Base-by-base conservation (phyloP, 176 grass and related monocot genomes). In the Microstegium vimineum region DNA sequence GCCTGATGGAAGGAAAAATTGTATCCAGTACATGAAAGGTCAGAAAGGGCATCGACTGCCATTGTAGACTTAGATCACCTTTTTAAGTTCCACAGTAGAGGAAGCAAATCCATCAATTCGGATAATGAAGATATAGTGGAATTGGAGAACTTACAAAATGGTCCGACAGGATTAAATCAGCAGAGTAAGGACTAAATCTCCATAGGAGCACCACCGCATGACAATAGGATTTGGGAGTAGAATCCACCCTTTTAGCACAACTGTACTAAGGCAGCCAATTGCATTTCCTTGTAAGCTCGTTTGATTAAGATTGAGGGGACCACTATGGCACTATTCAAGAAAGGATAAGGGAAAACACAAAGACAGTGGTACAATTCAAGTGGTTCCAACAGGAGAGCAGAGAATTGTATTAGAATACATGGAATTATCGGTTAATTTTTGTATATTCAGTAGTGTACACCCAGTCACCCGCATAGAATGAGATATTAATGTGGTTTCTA, bases 161-260 rank as follows among this genome's bases (percentile, higher is more conserved):
- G 37, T 15, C 15, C 8, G 1, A 62, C 20, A 43, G 54, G 22
- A 54, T 62, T 43, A 74, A 66, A 69, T 59, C 5, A 26, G 12
- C 16, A 31, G 16, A 30, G 42, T 23, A 54, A 73, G 68, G 42
- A 63, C 62, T 66, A 65, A 38, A 40, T 40, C 16, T 74, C 31
- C 18, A 45, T n/a, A 75, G 71, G 49, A 66, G 28, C 38, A 82
- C 12, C 71, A 47, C 18, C 22, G 32, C 23, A 40, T 74, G 47
- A 33, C 26, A 67, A 18, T 22, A 75, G 49, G 31, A 69, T 69
- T 38, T 49, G 16, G 8, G 37, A 82, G 38, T 69, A 37, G 10
- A 25, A 35, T n/a, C 75, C 20, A 40, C n/a, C 54, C 72, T 66
- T 84, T 9, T 81, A 27, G 69, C 32, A 80, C 33, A 66, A 40